Conservation (phyloP, 2,329 filamentous ascomycete genomes). For the Colletotrichum eremochloae region DNA sequence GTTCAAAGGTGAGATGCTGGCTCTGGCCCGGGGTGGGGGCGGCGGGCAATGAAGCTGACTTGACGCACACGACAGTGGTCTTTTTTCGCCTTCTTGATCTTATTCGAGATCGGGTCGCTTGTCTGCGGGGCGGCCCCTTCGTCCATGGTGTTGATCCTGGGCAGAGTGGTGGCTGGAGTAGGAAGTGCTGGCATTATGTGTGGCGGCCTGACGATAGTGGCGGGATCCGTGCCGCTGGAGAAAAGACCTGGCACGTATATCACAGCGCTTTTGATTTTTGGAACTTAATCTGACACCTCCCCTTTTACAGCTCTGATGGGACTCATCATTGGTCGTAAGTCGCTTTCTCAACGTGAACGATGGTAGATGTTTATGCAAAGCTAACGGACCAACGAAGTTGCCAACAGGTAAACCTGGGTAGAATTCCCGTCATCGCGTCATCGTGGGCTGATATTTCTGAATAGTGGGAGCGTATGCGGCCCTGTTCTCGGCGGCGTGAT, state of each 20-base stretch:
- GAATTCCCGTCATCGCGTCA: not conserved
- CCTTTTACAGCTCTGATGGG: not conserved
- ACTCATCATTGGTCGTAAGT: conserved; percentile 17
- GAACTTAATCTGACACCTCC: not conserved
- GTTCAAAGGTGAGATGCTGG: conserved; percentile 51
- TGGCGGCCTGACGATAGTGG: conserved; percentile 52
- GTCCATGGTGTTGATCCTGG: conserved; percentile 62
- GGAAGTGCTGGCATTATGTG: conserved; percentile 60
- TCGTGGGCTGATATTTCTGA: not conserved
- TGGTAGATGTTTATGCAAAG: not conserved
- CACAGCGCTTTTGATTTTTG: no score
- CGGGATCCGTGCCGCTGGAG: conserved; percentile 48
- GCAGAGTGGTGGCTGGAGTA: conserved; percentile 62
- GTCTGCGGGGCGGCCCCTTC: conserved; percentile 61
- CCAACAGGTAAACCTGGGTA: conserved; percentile 45
- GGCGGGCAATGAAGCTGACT: conserved; percentile 46
- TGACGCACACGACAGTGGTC: conserved; percentile 45
- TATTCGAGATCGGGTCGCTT: conserved; percentile 58
- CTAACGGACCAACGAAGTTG: conserved; percentile 43
- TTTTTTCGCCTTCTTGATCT: conserved; percentile 48
- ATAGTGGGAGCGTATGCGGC: conserved; percentile 56
- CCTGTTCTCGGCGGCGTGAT: conserved; percentile 59
- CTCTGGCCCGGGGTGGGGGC: not conserved
- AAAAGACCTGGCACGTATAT: conserved; percentile 49
- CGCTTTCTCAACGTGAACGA: no score